Base-by-base conservation (phyloP, 371 early-diverging fungal species). In the Actinomortierella wolfii region DNA sequence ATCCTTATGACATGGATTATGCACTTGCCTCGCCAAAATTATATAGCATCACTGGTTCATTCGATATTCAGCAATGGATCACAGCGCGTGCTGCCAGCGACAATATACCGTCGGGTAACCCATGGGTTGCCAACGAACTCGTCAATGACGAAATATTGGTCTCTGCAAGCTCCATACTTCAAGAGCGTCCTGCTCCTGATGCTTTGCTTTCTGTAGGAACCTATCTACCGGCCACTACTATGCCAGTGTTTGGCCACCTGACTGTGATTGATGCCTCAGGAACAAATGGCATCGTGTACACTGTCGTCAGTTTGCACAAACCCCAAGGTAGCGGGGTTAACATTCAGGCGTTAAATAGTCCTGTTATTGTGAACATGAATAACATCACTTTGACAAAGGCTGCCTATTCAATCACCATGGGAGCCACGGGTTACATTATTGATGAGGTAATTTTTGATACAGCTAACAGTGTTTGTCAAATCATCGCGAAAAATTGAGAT, bases 361-460 rank as follows among this genome's bases (percentile, higher is more conserved):
- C 60, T 34, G 57, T 50, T 9, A n/a, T 29, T 21, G 60, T 73
- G 3, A 67, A 73, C 21, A 73, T 67, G 74, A 47, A 43, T 41
- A 59, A 49, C 11, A 54, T 67, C 54, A 51, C 7, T 1, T 23
- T 67, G 48, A 63, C 64, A 17, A 34, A 8, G 46, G 44, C 52
- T 53, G 67, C 62, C 41, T 34, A 67, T 34, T 42, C 74, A 21
- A n/a, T 62, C 26, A 73, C 63, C 21, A 67, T 67, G 60, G 46
- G 29, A 20, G 21, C 47, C 34, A 56, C 59, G n/a, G 74, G 49
- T 13, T 73, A 73, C 25, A 59, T 73, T 41, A 25, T 73, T 25
- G 74, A 73, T 39, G 45, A 57, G 56, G 71, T 61, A 65, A 34
- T 34, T 34, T 6, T 11, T 6, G 7, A 34, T 11, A 6, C 7